Evolutionary conservation across 805 yeast genomes (phyloP).

Genomic region (Ogataea minuta): DNA sequence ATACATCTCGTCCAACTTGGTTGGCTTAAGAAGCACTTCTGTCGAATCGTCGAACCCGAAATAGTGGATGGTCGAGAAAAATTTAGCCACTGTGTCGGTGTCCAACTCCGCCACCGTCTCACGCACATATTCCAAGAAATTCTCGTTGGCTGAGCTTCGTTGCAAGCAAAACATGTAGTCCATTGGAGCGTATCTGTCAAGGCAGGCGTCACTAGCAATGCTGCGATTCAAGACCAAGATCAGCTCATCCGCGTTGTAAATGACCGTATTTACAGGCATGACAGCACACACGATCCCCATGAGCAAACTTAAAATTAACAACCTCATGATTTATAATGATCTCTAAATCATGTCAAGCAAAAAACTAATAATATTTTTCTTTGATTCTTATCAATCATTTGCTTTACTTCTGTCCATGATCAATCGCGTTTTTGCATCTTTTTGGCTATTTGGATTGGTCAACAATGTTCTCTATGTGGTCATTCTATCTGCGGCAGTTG

Average conservation of each 20-base stretch:
- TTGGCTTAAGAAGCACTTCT: neutral
- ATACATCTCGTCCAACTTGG: neutral
- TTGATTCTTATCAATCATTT: neutral
- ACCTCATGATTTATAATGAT: neutral
- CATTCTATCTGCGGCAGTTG: constrained; percentile 88
- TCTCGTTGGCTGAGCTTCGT: neutral
- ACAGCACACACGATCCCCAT: neutral
- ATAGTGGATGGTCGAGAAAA: constrained; percentile 1
- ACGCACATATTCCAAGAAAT: no score
- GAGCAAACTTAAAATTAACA: neutral
- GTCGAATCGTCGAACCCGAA: constrained; percentile 1
- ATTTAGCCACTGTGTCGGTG: neutral
- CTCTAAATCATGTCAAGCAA: neutral
- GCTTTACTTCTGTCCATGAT: no score
- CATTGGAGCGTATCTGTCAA: neutral
- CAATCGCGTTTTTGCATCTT: constrained; percentile 44
- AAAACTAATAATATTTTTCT: neutral
- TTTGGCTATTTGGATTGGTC: constrained; percentile 81
- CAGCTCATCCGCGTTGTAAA: neutral
- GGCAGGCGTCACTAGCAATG: neutral
- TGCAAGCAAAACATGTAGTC: neutral
- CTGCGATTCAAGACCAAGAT: neutral
- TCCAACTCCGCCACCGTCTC: no score
- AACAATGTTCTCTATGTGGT: constrained; percentile 91
- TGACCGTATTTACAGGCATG: constrained; percentile 1